Evolutionary conservation across 2,329 filamentous ascomycete genomes (phyloP).

Genomic region (Alternaria arbusti): DNA sequence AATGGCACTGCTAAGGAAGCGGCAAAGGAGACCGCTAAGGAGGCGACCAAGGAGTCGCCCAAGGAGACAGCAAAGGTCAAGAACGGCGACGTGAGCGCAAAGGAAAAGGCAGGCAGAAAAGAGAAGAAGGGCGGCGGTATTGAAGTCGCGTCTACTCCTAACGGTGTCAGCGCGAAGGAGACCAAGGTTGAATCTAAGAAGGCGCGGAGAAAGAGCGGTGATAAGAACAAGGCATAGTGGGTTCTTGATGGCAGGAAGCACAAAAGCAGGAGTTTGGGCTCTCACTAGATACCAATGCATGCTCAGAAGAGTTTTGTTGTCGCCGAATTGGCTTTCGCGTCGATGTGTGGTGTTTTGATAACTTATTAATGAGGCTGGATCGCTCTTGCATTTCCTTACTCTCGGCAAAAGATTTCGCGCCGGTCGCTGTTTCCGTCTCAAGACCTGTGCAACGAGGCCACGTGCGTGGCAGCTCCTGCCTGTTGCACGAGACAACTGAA

Average conservation of each 20-base stretch:
- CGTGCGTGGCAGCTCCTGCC: not conserved
- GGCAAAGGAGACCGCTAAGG: constrained; percentile 15
- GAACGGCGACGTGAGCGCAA: constrained; percentile 7
- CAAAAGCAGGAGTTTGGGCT: not conserved
- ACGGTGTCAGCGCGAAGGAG: constrained; percentile 17
- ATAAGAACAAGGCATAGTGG: constrained; percentile 25
- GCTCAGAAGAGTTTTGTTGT: not conserved
- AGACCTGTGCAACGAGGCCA: not conserved
- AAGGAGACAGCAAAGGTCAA: not conserved
- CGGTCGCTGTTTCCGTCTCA: not conserved
- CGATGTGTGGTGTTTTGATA: not conserved
- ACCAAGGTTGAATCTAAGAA: constrained; percentile 21
- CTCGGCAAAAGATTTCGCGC: not conserved
- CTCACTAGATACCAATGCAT: constrained; percentile 2
- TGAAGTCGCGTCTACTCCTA: constrained; percentile 11
- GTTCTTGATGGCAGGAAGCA: not conserved
- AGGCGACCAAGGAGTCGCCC: constrained; percentile 14
- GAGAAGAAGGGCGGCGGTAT: constrained; percentile 19
- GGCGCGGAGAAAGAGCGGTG: constrained; percentile 27
- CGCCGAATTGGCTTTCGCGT: not conserved
- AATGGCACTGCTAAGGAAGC: constrained; percentile 24
- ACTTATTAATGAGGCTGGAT: not conserved
- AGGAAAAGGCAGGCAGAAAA: constrained; percentile 11
- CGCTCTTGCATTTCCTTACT: not conserved
- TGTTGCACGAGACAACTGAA: not conserved